Conservation (phyloP, 148 eudicot genomes). For the Rhododendron vialii region DNA sequence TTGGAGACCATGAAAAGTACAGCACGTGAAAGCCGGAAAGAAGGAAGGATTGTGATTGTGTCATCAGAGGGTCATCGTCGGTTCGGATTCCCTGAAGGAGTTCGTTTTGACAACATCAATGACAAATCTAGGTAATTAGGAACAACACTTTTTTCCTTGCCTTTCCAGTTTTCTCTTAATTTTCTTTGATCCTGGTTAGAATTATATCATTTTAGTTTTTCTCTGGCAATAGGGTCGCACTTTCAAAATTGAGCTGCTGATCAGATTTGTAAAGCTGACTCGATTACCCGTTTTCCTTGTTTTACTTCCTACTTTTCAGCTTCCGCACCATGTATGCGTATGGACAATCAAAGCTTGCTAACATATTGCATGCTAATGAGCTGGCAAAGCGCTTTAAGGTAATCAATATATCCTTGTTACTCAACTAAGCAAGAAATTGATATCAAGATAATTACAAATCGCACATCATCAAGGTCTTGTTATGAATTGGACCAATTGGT, state of each 20-base stretch:
- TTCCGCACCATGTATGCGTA: constrained; percentile 54
- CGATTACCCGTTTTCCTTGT: background rate
- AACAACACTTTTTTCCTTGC: background rate
- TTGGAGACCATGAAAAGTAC: constrained; percentile 78
- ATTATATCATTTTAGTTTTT: background rate
- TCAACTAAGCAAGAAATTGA: background rate
- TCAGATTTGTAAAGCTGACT: background rate
- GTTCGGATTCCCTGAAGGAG: constrained; percentile 45
- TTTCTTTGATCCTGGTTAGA: background rate
- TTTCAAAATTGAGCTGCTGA: background rate
- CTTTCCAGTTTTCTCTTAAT: background rate
- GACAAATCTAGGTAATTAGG: constrained; percentile 50
- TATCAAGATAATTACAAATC: background rate
- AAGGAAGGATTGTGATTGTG: constrained; percentile 83
- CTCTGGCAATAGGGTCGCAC: background rate
- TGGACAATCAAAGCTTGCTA: constrained; percentile 90
- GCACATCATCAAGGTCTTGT: background rate
- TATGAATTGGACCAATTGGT: background rate
- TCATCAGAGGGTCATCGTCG: constrained; percentile 52
- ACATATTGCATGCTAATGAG: constrained; percentile 75
- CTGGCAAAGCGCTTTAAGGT: constrained; percentile 71
- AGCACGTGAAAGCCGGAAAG: constrained; percentile 48
- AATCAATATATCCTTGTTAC: constrained; percentile 3
- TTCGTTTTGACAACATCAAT: constrained; percentile 69
- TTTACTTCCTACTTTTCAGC: constrained; percentile 36